These are phyloP conservation scores for Arxiozyma slooffiae DNA, from an alignment of 1,139 yeast genomes.

Conservation along the genomic window DNA sequence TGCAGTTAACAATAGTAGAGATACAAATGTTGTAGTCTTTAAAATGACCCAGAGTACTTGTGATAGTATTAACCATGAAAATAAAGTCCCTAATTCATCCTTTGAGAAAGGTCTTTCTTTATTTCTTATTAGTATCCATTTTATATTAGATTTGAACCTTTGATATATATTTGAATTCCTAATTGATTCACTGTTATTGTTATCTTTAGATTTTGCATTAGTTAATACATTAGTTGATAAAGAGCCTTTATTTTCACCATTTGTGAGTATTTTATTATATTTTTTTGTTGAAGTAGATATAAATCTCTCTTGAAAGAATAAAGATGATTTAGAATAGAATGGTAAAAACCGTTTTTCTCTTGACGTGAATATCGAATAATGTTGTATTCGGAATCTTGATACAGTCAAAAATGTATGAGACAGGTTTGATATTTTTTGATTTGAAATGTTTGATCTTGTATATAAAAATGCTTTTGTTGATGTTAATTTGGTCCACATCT, in stretches of 20 bases:
- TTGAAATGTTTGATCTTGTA: background rate
- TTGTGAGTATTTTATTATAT: background rate
- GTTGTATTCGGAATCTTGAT: background rate
- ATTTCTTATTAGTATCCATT: slow-evolving; percentile 48
- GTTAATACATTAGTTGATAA: background rate
- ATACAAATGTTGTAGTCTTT: slow-evolving; percentile 58
- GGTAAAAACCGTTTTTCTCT: background rate
- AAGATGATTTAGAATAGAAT: background rate
- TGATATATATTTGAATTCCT: background rate
- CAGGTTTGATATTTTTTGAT: background rate
- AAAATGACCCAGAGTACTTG: slow-evolving; percentile 40
- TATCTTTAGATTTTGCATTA: background rate
- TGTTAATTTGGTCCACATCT: background rate
- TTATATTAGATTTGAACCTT: slow-evolving; percentile 41
- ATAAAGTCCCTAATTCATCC: slow-evolving; percentile 50
- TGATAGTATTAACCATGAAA: slow-evolving; percentile 33
- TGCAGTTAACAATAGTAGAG: slow-evolving; percentile 42
- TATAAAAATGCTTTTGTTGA: background rate
- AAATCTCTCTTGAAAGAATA: background rate
- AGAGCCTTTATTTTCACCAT: background rate
- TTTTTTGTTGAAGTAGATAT: background rate
- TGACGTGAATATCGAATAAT: background rate
- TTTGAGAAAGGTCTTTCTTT: slow-evolving; percentile 38
- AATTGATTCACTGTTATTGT: background rate
- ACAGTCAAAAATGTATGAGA: background rate